Percentiles rank a stretch among this genome's conserved stretches.
Conservation (phyloP, 768 basidiomycete genomes). For the Sistotremastrum niveocremeum region DNA sequence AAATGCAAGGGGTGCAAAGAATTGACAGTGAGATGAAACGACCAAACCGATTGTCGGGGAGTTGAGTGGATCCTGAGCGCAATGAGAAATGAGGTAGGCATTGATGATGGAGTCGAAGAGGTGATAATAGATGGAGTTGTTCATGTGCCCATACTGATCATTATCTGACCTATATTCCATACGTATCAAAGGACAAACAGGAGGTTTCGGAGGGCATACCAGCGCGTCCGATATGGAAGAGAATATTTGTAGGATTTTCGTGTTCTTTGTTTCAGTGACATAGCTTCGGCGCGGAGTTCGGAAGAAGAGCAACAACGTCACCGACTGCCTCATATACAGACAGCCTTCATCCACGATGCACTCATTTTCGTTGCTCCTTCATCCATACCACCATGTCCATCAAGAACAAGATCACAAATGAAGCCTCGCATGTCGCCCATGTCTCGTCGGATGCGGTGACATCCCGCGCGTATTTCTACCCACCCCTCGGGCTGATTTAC, state of each 20-base stretch:
- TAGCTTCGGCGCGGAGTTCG: no score
- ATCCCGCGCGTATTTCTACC: constrained; percentile 9
- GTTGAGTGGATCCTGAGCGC: constrained; percentile 36
- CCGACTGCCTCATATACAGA: no score
- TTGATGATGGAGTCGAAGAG: constrained; percentile 76
- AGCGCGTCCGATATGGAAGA: no score
- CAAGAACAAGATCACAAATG: neutral
- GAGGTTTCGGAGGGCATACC: no score
- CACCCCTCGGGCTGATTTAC: constrained; percentile 9
- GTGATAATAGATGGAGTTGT: constrained; percentile 72
- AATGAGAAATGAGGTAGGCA: constrained; percentile 57
- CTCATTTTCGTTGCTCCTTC: neutral
- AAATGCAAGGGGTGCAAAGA: constrained; percentile 61
- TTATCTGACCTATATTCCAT: constrained; percentile 59
- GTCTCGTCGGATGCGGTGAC: constrained; percentile 5
- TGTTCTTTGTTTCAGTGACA: no score
- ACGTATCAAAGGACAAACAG: no score
- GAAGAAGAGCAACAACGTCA: no score
- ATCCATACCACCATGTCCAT: neutral
- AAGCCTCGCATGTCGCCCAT: neutral
- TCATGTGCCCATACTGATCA: constrained; percentile 73
- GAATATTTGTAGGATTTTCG: no score
- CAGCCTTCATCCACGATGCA: no score
- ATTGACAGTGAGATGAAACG: constrained; percentile 65
- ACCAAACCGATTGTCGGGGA: constrained; percentile 54